A percentile compares a stretch with the other conserved stretches of the same genome.
Conservation (phyloP, 192 early-diverging fungal species). For the Rhizoclosmatium globosum region DNA sequence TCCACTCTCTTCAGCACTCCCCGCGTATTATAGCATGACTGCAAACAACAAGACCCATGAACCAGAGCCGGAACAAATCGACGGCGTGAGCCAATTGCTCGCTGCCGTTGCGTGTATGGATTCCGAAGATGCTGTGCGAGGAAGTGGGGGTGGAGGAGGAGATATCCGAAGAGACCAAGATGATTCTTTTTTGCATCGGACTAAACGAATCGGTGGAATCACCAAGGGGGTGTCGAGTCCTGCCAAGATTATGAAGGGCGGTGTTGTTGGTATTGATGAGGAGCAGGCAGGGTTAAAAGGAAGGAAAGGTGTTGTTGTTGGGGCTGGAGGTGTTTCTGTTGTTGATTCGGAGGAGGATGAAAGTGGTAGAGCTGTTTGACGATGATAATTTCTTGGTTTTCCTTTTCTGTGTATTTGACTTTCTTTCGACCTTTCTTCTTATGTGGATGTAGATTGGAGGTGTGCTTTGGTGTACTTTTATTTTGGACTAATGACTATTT, state of each 20-base stretch:
- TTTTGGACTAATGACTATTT: too few relatives aligned
- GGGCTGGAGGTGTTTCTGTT: neutral
- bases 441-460: too few relatives aligned
- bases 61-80: neutral
- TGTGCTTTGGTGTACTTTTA: too few relatives aligned
- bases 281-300: neutral
- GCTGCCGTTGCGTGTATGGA: constrained; percentile 7
- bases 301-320: neutral
- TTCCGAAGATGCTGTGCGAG: neutral
- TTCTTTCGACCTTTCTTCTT: too few relatives aligned
- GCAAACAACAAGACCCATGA: neutral
- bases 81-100: neutral
- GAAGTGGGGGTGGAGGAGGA: neutral
- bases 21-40: neutral
- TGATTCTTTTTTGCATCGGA: neutral
- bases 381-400: too few relatives aligned
- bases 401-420: too few relatives aligned
- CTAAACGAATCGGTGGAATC: neutral
- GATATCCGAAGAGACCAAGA: neutral
- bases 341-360: neutral
- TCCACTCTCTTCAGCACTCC: too few relatives aligned
- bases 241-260: too few relatives aligned
- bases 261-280: too few relatives aligned
- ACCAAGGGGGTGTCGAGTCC: too few relatives aligned
- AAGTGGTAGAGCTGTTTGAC: neutral